Evolutionary conservation across 768 basidiomycete species (phyloP).

Genomic region (Ephemerocybe angulata): DNA sequence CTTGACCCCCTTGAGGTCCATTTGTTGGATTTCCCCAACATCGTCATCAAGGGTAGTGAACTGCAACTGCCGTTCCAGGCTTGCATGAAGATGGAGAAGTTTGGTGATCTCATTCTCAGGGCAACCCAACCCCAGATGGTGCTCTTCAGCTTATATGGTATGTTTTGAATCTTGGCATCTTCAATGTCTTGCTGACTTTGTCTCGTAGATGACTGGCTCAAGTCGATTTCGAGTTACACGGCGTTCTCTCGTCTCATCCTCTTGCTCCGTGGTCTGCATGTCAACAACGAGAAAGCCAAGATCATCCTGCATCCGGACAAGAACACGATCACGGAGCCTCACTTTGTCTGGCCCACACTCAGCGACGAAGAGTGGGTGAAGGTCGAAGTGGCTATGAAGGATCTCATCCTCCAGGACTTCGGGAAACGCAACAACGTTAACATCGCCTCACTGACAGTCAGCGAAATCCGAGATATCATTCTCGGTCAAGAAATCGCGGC

Average conservation of each 20-base stretch:
- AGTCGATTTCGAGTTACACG: conserved; percentile 97
- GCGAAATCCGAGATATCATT: conserved; percentile 97
- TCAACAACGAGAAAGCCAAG: conserved; percentile 99
- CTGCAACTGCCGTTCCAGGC: conserved; percentile 99
- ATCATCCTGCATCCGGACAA: conserved; percentile 97
- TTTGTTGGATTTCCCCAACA: conserved; percentile 99
- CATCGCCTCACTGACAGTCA: conserved; percentile 93
- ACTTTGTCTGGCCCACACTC: conserved; percentile 96
- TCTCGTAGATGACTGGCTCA: conserved; percentile 91
- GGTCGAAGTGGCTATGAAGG: conserved; percentile 98
- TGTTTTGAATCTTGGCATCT: conserved; percentile 11
- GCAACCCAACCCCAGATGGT: conserved; percentile 99
- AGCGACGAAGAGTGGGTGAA: conserved; percentile 97
- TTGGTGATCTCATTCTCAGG: conserved; percentile 94
- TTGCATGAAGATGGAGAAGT: conserved; percentile 99
- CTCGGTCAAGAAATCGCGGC: conserved; percentile 98
- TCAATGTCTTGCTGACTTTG: conserved; percentile 1
- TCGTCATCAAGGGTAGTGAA: conserved; percentile 99
- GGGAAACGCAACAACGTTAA: conserved; percentile 99
- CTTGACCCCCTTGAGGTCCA: conserved; percentile 97
- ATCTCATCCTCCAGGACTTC: conserved; percentile 93
- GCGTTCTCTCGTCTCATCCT: conserved; percentile 98
- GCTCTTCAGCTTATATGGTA: conserved; percentile 91
- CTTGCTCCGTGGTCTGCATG: conserved; percentile 94
- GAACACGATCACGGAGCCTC: conserved; percentile 92